Conservation (phyloP, 1,284 basidiomycete genomes). For the Peniophora sp. region DNA sequence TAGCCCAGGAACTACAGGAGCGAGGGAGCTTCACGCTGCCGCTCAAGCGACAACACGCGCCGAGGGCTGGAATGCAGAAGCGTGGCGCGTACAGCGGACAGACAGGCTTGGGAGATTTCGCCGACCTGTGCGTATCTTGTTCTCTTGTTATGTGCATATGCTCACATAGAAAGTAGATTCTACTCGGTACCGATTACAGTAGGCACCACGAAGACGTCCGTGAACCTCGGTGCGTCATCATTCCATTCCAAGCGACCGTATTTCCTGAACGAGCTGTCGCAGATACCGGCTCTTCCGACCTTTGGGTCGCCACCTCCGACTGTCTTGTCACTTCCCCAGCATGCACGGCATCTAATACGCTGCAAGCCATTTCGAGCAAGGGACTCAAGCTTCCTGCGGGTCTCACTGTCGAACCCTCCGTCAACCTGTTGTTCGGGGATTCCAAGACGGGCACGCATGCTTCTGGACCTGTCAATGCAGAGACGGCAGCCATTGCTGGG, state of each 20-base stretch:
- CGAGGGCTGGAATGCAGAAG: conserved; percentile 1
- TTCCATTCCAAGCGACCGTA: background rate
- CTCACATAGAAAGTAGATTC: conserved; percentile 14
- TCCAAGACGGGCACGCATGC: conserved; percentile 29
- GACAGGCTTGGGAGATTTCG: conserved; percentile 10
- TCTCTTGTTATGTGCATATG: background rate
- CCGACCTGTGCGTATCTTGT: conserved; percentile 9
- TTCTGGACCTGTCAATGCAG: conserved; percentile 25
- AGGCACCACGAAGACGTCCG: conserved; percentile 22
- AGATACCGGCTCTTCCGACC: conserved; percentile 19
- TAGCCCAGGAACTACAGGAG: background rate
- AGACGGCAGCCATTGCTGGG: conserved; percentile 28
- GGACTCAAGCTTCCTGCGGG: conserved; percentile 16
- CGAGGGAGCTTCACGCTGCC: conserved; percentile 7
- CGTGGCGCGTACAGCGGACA: conserved; percentile 7
- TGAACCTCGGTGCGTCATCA: conserved; percentile 25
- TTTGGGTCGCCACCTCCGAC: conserved; percentile 14
- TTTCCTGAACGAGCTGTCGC: background rate
- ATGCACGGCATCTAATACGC: conserved; percentile 13
- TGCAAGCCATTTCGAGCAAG: conserved; percentile 16
- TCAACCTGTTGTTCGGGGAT: conserved; percentile 26
- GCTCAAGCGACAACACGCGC: conserved; percentile 2
- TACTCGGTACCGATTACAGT: conserved; percentile 28
- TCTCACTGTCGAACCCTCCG: conserved; percentile 16
- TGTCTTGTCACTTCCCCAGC: conserved; percentile 6